phyloP scores from a whole-genome alignment of 768 basidiomycete species.

The Rhizopogon vinicolor region DNA sequence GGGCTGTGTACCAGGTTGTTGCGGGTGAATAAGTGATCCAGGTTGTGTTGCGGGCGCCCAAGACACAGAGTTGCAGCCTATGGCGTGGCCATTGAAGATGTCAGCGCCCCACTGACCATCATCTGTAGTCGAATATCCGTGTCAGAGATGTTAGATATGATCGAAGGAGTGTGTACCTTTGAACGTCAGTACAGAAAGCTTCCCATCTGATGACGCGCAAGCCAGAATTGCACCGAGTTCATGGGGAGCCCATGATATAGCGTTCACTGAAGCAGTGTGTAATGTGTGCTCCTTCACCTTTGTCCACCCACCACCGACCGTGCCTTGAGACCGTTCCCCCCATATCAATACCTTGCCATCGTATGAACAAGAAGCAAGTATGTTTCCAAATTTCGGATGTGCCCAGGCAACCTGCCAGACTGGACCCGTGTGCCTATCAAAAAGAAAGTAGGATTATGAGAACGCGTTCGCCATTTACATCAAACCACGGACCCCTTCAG shows the following conservation, averaged over 20 bases:
- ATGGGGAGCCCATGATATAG: constrained; percentile 98
- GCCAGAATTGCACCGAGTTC: constrained; percentile 96
- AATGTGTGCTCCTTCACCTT: constrained; percentile 95
- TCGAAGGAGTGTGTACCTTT: constrained; percentile 62
- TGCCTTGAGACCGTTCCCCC: constrained; percentile 77
- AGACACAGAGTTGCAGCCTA: constrained; percentile 94
- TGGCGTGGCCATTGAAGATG: constrained; percentile 93
- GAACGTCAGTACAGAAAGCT: constrained; percentile 93
- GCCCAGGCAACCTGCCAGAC: constrained; percentile 99
- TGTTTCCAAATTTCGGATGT: constrained; percentile 94
- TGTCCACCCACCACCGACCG: constrained; percentile 65
- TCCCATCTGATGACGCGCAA: constrained; percentile 96
- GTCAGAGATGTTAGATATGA: not conserved
- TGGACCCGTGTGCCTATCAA: constrained; percentile 83
- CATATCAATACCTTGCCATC: constrained; percentile 98
- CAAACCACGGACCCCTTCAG: constrained; percentile 63
- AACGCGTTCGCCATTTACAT: not conserved
- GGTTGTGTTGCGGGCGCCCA: constrained; percentile 94
- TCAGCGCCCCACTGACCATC: constrained; percentile 96
- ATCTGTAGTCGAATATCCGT: constrained; percentile 41
- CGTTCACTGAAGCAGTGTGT: constrained; percentile 96
- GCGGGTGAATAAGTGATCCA: constrained; percentile 76
- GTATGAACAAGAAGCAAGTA: constrained; percentile 97
- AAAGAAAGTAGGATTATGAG: not conserved
- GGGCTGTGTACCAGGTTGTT: constrained; percentile 33